Percentiles rank a stretch among this genome's conserved stretches.
phyloP scores from a whole-genome alignment of 148 eudicot species.

The Fagopyrum esculentum region DNA sequence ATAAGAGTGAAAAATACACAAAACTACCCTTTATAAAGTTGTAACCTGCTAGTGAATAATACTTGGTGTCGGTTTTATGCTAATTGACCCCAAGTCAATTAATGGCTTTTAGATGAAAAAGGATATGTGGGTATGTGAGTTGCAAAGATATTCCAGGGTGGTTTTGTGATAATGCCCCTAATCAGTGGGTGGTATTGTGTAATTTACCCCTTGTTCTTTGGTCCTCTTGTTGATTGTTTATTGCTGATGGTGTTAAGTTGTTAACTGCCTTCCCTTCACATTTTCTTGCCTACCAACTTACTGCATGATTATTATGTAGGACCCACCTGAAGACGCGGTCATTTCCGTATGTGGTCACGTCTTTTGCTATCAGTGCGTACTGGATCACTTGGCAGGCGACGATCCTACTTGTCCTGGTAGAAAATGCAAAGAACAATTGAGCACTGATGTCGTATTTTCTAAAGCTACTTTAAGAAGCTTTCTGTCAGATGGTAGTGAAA shows the following conservation, averaged over 20 bases:
- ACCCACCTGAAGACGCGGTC: conserved; percentile 91
- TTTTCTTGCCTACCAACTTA: neutral
- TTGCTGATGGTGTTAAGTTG: neutral
- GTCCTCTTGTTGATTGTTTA: neutral
- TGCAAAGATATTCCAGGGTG: neutral
- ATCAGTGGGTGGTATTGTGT: neutral
- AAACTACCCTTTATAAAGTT: neutral
- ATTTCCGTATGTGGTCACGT: conserved; percentile 88
- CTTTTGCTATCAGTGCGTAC: conserved; percentile 89
- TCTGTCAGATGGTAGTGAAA: conserved; percentile 46
- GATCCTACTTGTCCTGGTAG: conserved; percentile 74
- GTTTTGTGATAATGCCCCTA: neutral
- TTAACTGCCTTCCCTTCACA: neutral
- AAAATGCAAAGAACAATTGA: conserved; percentile 73
- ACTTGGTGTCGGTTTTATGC: neutral
- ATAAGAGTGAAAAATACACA: neutral
- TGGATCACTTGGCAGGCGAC: conserved; percentile 72
- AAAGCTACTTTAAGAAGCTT: conserved; percentile 64
- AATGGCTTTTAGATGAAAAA: neutral
- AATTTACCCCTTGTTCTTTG: neutral
- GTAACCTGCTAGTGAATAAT: neutral
- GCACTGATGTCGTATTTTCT: conserved; percentile 65
- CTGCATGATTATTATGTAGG: conserved; percentile 39
- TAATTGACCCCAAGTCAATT: neutral
- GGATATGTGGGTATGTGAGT: neutral